phyloP scores from a whole-genome alignment of 164 flowering plant species.

The Taxillus chinensis region DNA sequence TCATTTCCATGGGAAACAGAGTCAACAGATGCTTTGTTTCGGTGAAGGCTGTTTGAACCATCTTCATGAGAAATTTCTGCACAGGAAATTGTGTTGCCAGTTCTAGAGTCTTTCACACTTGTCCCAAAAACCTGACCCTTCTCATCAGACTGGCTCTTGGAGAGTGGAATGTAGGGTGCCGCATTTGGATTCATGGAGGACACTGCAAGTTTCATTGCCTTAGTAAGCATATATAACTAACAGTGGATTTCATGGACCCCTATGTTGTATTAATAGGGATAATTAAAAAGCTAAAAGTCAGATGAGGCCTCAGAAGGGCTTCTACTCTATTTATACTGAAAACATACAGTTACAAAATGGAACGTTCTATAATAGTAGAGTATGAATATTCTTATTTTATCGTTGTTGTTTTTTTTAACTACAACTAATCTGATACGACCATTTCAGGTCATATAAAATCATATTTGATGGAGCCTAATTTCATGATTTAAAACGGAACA shows the following conservation, averaged over 20 bases:
- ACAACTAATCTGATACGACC: too few relatives aligned
- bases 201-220: constrained; percentile 25
- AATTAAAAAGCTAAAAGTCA: too few relatives aligned
- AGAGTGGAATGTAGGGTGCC: constrained; percentile 24
- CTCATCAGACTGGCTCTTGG: constrained; percentile 12
- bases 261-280: too few relatives aligned
- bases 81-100: constrained; percentile 7
- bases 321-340: too few relatives aligned
- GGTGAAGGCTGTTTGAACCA: constrained; percentile 8
- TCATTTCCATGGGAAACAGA: constrained; percentile 2
- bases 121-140: background rate
- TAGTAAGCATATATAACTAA: constrained; percentile 4
- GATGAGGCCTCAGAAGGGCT: too few relatives aligned
- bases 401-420: too few relatives aligned
- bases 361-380: too few relatives aligned
- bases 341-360: too few relatives aligned
- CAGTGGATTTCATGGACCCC: background rate
- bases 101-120: constrained; percentile 4
- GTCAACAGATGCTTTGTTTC: constrained; percentile 4
- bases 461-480: too few relatives aligned
- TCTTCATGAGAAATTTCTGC: constrained; percentile 2
- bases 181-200: constrained; percentile 43
- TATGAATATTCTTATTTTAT: too few relatives aligned
- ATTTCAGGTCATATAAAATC: too few relatives aligned
- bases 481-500: too few relatives aligned